Base-by-base conservation (phyloP, 208 protist genomes). In the Trichomonas vaginalis region DNA sequence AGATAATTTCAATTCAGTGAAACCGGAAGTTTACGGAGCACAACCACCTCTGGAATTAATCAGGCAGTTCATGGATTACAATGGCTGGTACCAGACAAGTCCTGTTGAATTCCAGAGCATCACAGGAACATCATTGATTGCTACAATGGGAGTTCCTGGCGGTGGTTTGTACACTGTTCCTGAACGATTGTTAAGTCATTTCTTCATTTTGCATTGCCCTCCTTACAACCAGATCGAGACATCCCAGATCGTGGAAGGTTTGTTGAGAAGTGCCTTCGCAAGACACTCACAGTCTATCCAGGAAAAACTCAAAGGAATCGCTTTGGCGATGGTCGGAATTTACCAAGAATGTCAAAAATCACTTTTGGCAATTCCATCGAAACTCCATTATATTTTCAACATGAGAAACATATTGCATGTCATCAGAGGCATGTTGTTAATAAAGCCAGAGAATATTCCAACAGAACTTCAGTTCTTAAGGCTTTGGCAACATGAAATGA, bases 301-400 rank as follows among this genome's bases (percentile, higher is more conserved):
- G 96, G 96, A 97, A 90, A 48, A 9, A 83, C 39, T 47, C 0
- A 46, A 90, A 79, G 27, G 46, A 79, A 42, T n/a, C 15, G 48
- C 80, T 35, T 83, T 96, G 14, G 51, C 96, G 9, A 96, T 97
- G 45, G 97, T 98, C 51, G 83, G 96, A 17, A 88, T 98, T 47
- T 97, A 97, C 95, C 9, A 79, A 35, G 15, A 48, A 45, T 80
- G 97, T 35, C 47, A 62, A 23, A 37, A 48, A 4, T 97, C 96
- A 12, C 97, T 99, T 95, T 97, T 98, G 3, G 98, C 98, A 45
- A 98, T 98, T 51, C 99, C 99, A 35, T 96, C 97, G 39, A 99
- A 99, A 95, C 97, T 98, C 82, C 99, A 99, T 97, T 99, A 99
- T 97, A 99, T 98, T 0, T 99, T 99, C 97, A 99, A 99, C 95